Conservation (phyloP, 805 yeast genomes). For the Pichia paraexigua region DNA sequence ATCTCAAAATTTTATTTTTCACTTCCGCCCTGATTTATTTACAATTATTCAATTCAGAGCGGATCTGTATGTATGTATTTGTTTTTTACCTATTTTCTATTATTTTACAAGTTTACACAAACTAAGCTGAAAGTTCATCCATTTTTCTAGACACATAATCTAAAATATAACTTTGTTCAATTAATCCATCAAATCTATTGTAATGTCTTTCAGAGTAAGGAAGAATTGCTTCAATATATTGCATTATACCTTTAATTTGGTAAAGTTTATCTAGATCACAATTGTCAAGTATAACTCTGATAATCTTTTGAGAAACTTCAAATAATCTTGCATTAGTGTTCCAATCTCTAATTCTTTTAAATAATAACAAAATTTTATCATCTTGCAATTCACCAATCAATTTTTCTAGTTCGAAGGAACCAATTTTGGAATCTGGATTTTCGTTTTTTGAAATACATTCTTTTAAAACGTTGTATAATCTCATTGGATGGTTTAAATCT, state of each 20-base stretch:
- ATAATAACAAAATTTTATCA: conserved; percentile 51
- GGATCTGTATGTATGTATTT: too few species aligned
- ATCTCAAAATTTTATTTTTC: too few species aligned
- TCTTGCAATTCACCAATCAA: conserved; percentile 50
- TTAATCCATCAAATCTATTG: conserved; percentile 62
- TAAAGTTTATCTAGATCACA: conserved; percentile 49
- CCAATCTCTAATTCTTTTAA: conserved; percentile 88
- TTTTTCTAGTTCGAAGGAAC: conserved; percentile 53
- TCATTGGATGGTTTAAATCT: conserved; percentile 83
- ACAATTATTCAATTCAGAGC: too few species aligned
- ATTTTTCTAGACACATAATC: conserved; percentile 81
- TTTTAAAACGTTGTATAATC: conserved; percentile 69
- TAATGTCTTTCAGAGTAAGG: conserved; percentile 89
- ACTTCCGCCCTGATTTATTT: neutral
- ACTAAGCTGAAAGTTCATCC: conserved; percentile 34
- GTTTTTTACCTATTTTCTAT: neutral
- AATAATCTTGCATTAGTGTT: conserved; percentile 81
- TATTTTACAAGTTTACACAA: neutral
- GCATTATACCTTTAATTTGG: conserved; percentile 60
- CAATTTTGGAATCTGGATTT: conserved; percentile 44
- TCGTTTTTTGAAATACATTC: conserved; percentile 45
- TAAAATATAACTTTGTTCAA: conserved; percentile 78
- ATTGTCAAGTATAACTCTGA: conserved; percentile 53
- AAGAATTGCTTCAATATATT: conserved; percentile 61
- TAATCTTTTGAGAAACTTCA: conserved; percentile 69